Conservation (phyloP, 192 early-diverging fungal species). For the Globomyces pollinis-pini region DNA sequence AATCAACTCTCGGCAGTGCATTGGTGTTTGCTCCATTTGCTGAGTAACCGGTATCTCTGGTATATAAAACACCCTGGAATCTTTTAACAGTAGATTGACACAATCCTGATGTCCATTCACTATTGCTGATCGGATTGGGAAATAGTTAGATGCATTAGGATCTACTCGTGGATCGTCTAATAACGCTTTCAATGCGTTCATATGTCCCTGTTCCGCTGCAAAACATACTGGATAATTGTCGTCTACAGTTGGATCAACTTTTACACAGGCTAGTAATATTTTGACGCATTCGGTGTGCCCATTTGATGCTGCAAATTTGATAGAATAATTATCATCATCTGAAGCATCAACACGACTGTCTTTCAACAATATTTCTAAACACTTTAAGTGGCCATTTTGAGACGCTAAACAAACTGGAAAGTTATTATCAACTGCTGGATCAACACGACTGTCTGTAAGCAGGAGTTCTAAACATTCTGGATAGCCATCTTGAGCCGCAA, state of each 20-base stretch:
- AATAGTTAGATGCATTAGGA: neutral
- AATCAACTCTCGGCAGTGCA: too few relatives aligned
- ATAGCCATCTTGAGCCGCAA: neutral
- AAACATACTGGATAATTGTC: neutral
- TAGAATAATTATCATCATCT: too few relatives aligned
- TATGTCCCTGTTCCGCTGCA: slow-evolving; percentile 5
- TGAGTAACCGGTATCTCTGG: too few relatives aligned
- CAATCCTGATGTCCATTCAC: neutral
- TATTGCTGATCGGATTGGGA: neutral
- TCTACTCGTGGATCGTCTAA: slow-evolving; percentile 14
- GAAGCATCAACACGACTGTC: neutral
- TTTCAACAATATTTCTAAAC: neutral
- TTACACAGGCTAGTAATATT: neutral
- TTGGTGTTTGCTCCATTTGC: too few relatives aligned
- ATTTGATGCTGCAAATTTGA: neutral
- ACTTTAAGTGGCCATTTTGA: neutral
- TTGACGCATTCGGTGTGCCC: neutral
- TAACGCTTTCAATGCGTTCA: slow-evolving; percentile 11
- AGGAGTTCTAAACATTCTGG: neutral
- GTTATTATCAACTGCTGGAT: neutral
- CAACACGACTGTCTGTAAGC: neutral
- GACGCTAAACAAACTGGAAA: neutral
- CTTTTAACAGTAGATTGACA: neutral
- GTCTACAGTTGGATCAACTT: slow-evolving; percentile 2
- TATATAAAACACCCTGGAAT: too few relatives aligned